Percentiles rank a stretch among this genome's conserved stretches.
Conservation (phyloP, 2,329 filamentous ascomycete species). For the Paecilomyces fulvus region DNA sequence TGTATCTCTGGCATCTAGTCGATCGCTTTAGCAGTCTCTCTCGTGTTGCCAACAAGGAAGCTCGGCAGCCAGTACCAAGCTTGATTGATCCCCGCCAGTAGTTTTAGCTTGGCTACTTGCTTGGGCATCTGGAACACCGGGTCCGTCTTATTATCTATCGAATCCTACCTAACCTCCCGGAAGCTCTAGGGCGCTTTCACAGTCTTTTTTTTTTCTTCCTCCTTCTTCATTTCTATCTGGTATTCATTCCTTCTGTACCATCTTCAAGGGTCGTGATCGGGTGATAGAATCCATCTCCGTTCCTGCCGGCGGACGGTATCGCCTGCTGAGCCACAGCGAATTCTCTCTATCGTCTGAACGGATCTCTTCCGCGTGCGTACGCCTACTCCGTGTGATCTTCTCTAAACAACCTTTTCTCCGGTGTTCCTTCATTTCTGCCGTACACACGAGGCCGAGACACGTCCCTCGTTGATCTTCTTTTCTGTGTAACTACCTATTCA, state of each 20-base stretch:
- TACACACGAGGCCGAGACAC: neutral
- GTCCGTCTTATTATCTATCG: neutral
- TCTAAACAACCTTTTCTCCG: neutral
- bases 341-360: neutral
- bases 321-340: neutral
- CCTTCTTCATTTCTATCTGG: neutral
- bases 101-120: neutral
- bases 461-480: slow-evolving; percentile 10
- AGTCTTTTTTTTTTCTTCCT: neutral
- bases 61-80: neutral
- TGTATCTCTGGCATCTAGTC: neutral
- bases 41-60: neutral
- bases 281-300: neutral
- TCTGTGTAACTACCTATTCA: slow-evolving; percentile 8
- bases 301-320: neutral
- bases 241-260: neutral
- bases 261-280: neutral
- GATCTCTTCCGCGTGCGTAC: neutral
- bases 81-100: neutral
- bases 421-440: neutral
- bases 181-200: neutral
- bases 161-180: neutral
- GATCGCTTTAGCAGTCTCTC: slow-evolving; percentile 1
- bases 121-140: neutral
- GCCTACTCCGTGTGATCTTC: neutral